phyloP scores from a whole-genome alignment of 306 rosid genomes.

The Oxytropis ochrocephala region DNA sequence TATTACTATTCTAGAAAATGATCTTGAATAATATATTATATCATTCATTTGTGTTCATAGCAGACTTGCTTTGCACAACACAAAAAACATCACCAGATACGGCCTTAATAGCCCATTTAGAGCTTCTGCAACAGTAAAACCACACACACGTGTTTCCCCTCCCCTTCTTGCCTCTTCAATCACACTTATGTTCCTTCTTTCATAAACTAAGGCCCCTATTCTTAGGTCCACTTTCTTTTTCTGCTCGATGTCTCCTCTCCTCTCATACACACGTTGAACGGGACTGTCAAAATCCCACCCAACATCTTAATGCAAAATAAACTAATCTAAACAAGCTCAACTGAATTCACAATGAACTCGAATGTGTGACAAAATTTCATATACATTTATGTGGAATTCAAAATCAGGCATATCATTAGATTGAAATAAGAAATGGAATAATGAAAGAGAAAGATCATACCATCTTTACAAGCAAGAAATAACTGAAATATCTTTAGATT shows the following conservation, averaged over 20 bases:
- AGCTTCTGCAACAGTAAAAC: neutral
- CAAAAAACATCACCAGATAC: neutral
- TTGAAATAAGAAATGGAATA: neutral
- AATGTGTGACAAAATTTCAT: neutral
- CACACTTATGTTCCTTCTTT: no score
- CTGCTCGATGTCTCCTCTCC: no score
- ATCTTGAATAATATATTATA: neutral
- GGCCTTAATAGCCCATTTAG: neutral
- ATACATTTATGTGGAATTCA: neutral
- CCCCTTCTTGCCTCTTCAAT: no score
- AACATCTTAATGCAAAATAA: conserved; percentile 4
- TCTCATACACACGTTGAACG: no score
- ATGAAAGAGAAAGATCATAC: conserved; percentile 2
- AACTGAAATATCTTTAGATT: neutral
- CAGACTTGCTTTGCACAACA: neutral
- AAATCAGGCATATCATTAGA: neutral
- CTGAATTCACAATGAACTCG: neutral
- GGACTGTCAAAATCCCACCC: neutral
- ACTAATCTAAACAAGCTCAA: neutral
- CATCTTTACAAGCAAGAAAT: conserved; percentile 6
- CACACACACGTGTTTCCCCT: no score
- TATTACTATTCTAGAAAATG: neutral
- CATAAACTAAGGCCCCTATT: no score
- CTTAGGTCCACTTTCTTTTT: no score
- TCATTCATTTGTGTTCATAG: neutral